These are phyloP conservation scores for Withania somnifera DNA, from an alignment of 305 asterid species.

Conservation along the genomic window DNA sequence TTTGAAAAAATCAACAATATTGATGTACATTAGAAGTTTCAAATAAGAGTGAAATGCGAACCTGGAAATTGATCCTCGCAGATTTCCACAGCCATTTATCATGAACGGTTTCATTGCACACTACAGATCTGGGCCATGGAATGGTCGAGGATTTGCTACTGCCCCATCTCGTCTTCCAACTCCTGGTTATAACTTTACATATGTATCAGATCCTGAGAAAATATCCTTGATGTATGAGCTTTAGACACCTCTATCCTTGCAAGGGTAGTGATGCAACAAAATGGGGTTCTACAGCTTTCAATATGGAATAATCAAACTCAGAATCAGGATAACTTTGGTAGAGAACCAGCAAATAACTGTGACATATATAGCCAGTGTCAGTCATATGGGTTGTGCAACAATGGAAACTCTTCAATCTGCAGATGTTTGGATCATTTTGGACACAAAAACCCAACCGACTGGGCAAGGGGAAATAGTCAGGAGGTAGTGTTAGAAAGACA, in stretches of 20 bases:
- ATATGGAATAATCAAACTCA: neutral
- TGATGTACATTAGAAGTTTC: too few species aligned
- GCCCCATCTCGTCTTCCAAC: neutral
- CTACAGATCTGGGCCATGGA: neutral
- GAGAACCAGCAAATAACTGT: conserved; percentile 17
- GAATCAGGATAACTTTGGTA: neutral
- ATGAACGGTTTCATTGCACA: neutral
- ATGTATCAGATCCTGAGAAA: neutral
- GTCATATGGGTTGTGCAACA: conserved; percentile 23
- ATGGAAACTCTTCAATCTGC: conserved; percentile 8
- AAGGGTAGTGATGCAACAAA: neutral
- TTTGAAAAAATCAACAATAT: too few species aligned
- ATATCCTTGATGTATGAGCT: neutral
- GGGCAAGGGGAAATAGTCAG: conserved; percentile 22
- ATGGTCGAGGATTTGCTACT: neutral
- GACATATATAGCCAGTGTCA: conserved; percentile 29
- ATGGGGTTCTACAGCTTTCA: neutral
- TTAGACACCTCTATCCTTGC: neutral
- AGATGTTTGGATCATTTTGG: conserved; percentile 26
- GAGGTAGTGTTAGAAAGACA: conserved; percentile 25
- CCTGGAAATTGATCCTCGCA: neutral
- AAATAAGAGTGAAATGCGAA: too few species aligned
- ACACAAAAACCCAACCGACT: conserved; percentile 13
- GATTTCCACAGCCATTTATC: neutral
- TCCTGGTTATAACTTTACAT: neutral